Base-by-base conservation (phyloP, 73 alveolate species). In the Stentor roeselii region DNA sequence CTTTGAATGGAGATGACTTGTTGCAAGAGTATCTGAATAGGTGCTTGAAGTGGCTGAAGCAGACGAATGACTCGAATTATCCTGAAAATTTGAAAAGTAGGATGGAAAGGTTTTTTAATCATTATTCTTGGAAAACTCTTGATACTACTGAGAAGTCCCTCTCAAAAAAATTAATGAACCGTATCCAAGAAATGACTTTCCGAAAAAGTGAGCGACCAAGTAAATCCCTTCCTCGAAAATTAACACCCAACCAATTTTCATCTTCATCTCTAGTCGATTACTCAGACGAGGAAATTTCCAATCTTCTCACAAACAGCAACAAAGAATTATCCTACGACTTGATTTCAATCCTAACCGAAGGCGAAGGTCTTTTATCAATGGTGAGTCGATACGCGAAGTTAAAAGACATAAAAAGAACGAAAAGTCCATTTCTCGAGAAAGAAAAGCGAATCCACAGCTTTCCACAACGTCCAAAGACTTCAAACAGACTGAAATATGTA, bases 1-100 rank as follows among this genome's bases (percentile, higher is more conserved):
- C 78, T 1, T 77, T 88, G 14, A 88, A 89, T 77, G 94, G 94
- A 0, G 94, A 88, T 85, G 94, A 88, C 60, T 75, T 88, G 50
- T 67, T 88, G 35, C 84, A 85, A 27, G 94, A 88, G 59, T 88
- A 88, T 59, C 84, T 87, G 38, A 75, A 78, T 3, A 38, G 93
- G 34, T 80, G 82, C 34, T 59, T 83, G 38, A 60, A 39, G n/a
- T 78, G 85, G 3, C 59, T 87, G 2, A 87, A 87, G 76, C 39
- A 40, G 3, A 35, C 76, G 14, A 41, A 38, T n/a, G 90, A 87
- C 21, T 31, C 37, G 3, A 31, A 84, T 11, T 50, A 11, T 11
- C 67, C 67, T 11, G 30, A 6, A 11, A 21, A 21, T 6, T 6
- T 50, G 21, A 50, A 50, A 50, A 21, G 6, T 50, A 21, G 30